These are phyloP conservation scores for Blastomyces parvus DNA, from an alignment of 2,329 filamentous ascomycete genomes.

Conservation along the genomic window DNA sequence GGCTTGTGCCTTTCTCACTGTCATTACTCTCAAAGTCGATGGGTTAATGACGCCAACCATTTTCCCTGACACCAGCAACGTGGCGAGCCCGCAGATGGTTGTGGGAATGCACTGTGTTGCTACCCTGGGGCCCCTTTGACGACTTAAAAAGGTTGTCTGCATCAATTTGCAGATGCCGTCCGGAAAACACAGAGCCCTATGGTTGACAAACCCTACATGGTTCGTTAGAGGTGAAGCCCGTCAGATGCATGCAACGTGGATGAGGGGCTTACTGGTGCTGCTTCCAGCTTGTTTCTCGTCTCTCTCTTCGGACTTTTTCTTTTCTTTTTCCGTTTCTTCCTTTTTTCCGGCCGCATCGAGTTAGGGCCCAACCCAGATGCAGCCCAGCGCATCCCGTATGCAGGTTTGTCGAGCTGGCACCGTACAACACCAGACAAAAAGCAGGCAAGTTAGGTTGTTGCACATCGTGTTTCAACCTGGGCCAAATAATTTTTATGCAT, in stretches of 20 bases:
- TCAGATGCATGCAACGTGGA: background rate
- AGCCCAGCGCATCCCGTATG: background rate
- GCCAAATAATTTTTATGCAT: background rate
- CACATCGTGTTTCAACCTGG: background rate
- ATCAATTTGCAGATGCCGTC: background rate
- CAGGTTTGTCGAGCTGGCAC: slow-evolving; percentile 4
- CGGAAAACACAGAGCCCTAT: background rate
- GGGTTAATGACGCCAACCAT: background rate
- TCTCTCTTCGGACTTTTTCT: background rate
- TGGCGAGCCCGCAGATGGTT: background rate
- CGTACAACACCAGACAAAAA: background rate
- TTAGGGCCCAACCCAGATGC: background rate
- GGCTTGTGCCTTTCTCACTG: background rate
- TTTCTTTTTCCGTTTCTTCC: background rate
- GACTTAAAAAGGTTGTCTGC: background rate
- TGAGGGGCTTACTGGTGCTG: background rate
- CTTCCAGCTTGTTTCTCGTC: background rate
- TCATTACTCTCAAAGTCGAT: background rate
- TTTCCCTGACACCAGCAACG: background rate
- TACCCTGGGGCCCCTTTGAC: no score
- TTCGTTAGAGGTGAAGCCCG: background rate
- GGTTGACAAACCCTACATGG: background rate
- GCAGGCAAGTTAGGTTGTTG: background rate
- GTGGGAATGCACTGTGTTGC: background rate
- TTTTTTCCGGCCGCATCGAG: background rate